Evolutionary conservation across 2,329 filamentous ascomycete species (phyloP).

Genomic region (Colletotrichum lindemuthianum): DNA sequence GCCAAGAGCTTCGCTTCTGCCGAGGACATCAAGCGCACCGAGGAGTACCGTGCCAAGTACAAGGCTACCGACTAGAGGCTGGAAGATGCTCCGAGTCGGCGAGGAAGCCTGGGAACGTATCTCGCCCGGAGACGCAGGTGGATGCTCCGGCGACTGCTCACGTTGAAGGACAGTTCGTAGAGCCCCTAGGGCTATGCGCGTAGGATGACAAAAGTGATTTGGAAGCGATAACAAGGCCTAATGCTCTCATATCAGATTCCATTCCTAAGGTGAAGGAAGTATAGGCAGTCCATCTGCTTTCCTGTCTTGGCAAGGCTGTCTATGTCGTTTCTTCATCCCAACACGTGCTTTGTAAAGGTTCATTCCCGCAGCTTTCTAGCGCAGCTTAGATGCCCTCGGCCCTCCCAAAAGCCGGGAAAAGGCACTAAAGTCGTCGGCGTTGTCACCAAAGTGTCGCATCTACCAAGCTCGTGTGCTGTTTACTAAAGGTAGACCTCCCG

Average conservation of each 20-base stretch:
- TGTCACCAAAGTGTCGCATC: no score
- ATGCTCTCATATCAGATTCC: not conserved
- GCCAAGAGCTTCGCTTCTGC: slow-evolving; percentile 70
- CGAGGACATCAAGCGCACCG: slow-evolving; percentile 72
- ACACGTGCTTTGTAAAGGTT: slow-evolving; percentile 7
- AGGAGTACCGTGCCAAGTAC: slow-evolving; percentile 77
- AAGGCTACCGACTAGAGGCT: slow-evolving; percentile 64
- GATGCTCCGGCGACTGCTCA: slow-evolving; percentile 6
- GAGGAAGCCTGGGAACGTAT: not conserved
- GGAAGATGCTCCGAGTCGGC: not conserved
- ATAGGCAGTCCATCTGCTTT: not conserved
- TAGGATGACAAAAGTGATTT: slow-evolving; percentile 28
- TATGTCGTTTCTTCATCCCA: slow-evolving; percentile 21
- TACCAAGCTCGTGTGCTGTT: no score
- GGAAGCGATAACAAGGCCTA: slow-evolving; percentile 18
- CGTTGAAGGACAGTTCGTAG: not conserved
- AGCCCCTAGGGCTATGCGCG: slow-evolving; percentile 11
- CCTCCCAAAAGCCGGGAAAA: no score
- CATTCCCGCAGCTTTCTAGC: no score
- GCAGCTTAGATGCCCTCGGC: no score
- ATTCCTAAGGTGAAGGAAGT: not conserved
- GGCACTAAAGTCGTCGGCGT: no score
- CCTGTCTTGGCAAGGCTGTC: slow-evolving; percentile 18
- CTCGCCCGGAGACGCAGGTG: not conserved
- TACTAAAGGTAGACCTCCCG: no score